These are phyloP conservation scores for Vitis labrusca DNA, from an alignment of 164 flowering plant genomes.

Conservation along the genomic window DNA sequence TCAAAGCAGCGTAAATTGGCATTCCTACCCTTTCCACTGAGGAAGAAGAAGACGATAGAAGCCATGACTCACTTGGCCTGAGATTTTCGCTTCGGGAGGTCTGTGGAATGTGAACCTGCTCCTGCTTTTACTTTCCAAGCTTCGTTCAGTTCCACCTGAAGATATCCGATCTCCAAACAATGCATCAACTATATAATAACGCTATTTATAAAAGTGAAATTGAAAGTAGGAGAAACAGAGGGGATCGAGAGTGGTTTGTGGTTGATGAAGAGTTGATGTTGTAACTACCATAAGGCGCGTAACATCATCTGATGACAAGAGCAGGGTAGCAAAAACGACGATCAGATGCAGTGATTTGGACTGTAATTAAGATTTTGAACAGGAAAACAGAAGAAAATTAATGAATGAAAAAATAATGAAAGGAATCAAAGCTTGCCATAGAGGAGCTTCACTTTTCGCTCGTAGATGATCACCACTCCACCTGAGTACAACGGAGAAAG, in stretches of 20 bases:
- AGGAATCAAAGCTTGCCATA: slow-evolving; percentile 44
- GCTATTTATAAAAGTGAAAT: not conserved
- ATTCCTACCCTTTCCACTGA: not conserved
- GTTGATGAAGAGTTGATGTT: not conserved
- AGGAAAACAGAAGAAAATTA: not conserved
- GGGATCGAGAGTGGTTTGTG: not conserved
- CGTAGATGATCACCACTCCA: slow-evolving; percentile 90
- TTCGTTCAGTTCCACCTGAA: slow-evolving; percentile 73
- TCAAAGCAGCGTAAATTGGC: not conserved
- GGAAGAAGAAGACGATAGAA: slow-evolving; percentile 1
- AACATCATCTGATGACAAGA: slow-evolving; percentile 62
- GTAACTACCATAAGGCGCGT: slow-evolving; percentile 66
- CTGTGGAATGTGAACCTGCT: slow-evolving; percentile 57
- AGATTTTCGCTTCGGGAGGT: slow-evolving; percentile 78
- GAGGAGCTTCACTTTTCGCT: slow-evolving; percentile 86
- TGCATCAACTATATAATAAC: too few species aligned
- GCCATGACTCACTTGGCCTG: slow-evolving; percentile 70
- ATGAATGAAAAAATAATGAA: not conserved
- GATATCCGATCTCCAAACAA: not conserved
- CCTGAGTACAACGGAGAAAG: slow-evolving; percentile 34
- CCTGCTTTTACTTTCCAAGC: slow-evolving; percentile 78
- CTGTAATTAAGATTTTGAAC: not conserved
- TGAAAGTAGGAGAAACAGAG: not conserved
- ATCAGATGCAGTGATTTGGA: not conserved
- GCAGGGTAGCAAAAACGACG: slow-evolving; percentile 2